These are phyloP conservation scores for Tilletia setariae DNA, from an alignment of 1,284 basidiomycete genomes.

Conservation along the genomic window DNA sequence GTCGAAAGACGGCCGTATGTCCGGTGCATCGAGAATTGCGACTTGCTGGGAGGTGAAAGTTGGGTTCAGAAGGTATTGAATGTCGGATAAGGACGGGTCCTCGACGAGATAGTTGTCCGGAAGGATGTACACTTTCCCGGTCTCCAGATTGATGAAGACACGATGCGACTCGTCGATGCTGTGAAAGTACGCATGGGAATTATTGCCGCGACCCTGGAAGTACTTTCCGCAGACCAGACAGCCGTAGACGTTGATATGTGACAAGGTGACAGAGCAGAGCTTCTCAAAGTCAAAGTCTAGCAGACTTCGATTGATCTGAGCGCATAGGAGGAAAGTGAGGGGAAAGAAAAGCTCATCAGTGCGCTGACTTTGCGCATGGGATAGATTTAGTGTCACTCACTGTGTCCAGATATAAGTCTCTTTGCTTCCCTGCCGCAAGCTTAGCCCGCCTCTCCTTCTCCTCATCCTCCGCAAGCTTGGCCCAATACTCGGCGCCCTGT, in stretches of 20 bases:
- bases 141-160: slow-evolving; percentile 92
- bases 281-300: slow-evolving; percentile 99
- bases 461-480: slow-evolving; percentile 51
- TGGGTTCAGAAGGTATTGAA: slow-evolving; percentile 83
- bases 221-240: slow-evolving; percentile 98
- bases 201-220: slow-evolving; percentile 91
- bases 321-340: slow-evolving; percentile 11
- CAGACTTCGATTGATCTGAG: slow-evolving; percentile 53
- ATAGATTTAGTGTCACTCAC: slow-evolving; percentile 58
- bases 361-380: slow-evolving; percentile 69
- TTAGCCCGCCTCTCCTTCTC: slow-evolving; percentile 26
- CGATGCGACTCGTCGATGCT: slow-evolving; percentile 97
- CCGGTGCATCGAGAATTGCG: slow-evolving; percentile 61
- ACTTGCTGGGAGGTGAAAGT: slow-evolving; percentile 63
- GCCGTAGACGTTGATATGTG: slow-evolving; percentile 95
- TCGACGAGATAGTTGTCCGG: slow-evolving; percentile 94
- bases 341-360: slow-evolving; percentile 53
- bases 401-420: slow-evolving; percentile 93
- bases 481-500: slow-evolving; percentile 42
- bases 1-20: slow-evolving; percentile 59
- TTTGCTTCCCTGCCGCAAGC: slow-evolving; percentile 57
- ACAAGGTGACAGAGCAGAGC: slow-evolving; percentile 90
- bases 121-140: slow-evolving; percentile 92
- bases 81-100: slow-evolving; percentile 91
- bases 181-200: slow-evolving; percentile 91